Evolutionary conservation across 1,284 basidiomycete species (phyloP), one percentile per base, ranked within the genome.

Genomic region (Puccinia horiana): DNA sequence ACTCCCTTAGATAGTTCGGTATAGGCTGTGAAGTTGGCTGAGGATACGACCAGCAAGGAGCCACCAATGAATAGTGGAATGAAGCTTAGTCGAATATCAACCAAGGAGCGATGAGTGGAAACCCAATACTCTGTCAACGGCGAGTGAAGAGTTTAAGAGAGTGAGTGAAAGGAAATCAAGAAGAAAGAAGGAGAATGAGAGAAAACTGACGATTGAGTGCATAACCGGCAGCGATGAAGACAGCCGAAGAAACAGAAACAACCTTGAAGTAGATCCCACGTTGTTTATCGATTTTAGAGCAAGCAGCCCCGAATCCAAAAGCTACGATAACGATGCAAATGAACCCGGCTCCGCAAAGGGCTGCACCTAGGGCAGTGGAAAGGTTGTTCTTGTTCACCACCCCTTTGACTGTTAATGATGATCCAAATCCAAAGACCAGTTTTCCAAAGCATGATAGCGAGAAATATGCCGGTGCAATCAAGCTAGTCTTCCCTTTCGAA

Each of bases 301-400:
- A 49, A 14, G 76, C 76, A 40, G 76, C 76, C n/a, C 58, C 56
- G 32, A 77, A 77, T 23, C 76, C 76, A 44, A 77, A 67, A 16
- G 58, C 58, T 0, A 77, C 76, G 40, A 65, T 20, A 12, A 77
- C 23, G 29, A 77, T 61, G 61, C 76, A 77, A 29, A 77, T 23
- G 26, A 77, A 63, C 1, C 76, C 76, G 26, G 35, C 32, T 8
- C n/a, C 32, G 23, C 56, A 63, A 9, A 63, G 61, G 4, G n/a
- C 37, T 1, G 40, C 37, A 23, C 76, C 76, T 14, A 77, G 20
- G n/a, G 32, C 56, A 16, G 32, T n/a, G 23, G 76, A 65, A 14
- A 26, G 11, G 12, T 14, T 26, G 32, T 77, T 37, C 6, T 29
- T 1, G 32, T 2, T 26, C 18, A 40, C 26, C 0, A n/a, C 44